Conservation (phyloP, 2,329 filamentous ascomycete genomes). For the Acarospora socialis region DNA sequence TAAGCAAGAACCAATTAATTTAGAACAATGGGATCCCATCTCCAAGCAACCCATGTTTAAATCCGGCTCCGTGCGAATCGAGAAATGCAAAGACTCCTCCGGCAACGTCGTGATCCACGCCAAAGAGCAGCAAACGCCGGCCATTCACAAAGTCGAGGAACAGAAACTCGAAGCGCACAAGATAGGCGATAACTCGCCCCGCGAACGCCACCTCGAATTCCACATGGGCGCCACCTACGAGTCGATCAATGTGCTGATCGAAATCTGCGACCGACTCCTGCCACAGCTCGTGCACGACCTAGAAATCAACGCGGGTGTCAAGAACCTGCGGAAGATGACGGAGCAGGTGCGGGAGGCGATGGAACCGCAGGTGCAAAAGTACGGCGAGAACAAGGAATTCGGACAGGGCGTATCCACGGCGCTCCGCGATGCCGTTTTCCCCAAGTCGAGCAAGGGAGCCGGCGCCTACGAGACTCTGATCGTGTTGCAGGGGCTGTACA, state of each 20-base stretch:
- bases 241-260: constrained; percentile 14
- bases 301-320: constrained; percentile 21
- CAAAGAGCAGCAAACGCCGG: constrained; percentile 17
- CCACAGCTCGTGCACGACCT: constrained; percentile 17
- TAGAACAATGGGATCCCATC: constrained; percentile 23
- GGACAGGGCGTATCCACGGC: constrained; percentile 14
- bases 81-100: constrained; percentile 17
- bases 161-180: constrained; percentile 3
- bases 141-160: constrained; percentile 12
- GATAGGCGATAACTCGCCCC: constrained; percentile 9
- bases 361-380: constrained; percentile 16
- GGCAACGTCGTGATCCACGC: constrained; percentile 10
- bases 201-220: constrained; percentile 19
- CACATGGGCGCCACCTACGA: constrained; percentile 24
- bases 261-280: constrained; percentile 18
- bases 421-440: constrained; percentile 20
- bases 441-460: constrained; percentile 2
- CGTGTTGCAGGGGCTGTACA: constrained; percentile 19
- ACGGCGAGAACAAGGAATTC: constrained; percentile 17
- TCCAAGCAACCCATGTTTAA: constrained; percentile 28
- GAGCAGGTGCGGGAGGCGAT: constrained; percentile 14
- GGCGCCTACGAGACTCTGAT: constrained; percentile 17
- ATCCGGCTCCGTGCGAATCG: constrained; percentile 22
- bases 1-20: too few relatives aligned
- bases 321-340: constrained; percentile 18